phyloP scores from a whole-genome alignment of 768 basidiomycete species.

The Chalciporus pseudorubinellus region DNA sequence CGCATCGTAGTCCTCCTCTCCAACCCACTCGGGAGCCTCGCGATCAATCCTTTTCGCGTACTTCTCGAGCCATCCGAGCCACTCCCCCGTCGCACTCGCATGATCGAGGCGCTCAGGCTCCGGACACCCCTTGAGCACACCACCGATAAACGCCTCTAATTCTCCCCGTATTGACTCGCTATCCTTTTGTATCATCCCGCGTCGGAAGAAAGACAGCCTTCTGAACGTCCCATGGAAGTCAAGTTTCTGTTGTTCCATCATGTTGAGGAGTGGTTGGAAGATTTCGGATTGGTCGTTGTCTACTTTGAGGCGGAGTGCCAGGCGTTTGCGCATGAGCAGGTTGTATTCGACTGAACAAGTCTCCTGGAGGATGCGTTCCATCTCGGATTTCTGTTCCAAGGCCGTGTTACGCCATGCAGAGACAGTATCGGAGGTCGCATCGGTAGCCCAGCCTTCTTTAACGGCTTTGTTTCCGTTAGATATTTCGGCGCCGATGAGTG shows the following conservation, averaged over 20 bases:
- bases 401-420: slow-evolving; percentile 62
- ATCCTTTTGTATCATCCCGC: slow-evolving; percentile 31
- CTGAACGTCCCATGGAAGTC: slow-evolving; percentile 92
- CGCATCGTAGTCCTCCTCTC: slow-evolving; percentile 38
- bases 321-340: slow-evolving; percentile 72
- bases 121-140: slow-evolving; percentile 47
- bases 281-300: slow-evolving; percentile 58
- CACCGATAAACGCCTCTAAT: slow-evolving; percentile 42
- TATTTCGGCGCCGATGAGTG: slow-evolving; percentile 82
- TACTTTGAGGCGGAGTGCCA: slow-evolving; percentile 64
- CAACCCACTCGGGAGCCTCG: slow-evolving; percentile 48
- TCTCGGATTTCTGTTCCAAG: slow-evolving; percentile 50
- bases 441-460: slow-evolving; percentile 61
- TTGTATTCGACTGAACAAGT: slow-evolving; percentile 65
- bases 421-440: slow-evolving; percentile 49
- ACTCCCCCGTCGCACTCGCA: slow-evolving; percentile 47
- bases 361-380: slow-evolving; percentile 60
- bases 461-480: slow-evolving; percentile 49
- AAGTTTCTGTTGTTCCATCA: slow-evolving; percentile 71
- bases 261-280: slow-evolving; percentile 65
- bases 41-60: slow-evolving; percentile 59
- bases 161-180: slow-evolving; percentile 6
- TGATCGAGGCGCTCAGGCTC: slow-evolving; percentile 45
- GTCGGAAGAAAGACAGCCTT: slow-evolving; percentile 59
- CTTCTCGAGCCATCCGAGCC: slow-evolving; percentile 59